Percentiles rank a stretch among this genome's conserved stretches.
phyloP scores from a whole-genome alignment of 495 filamentous ascomycete genomes.

The Tuber magnatum region DNA sequence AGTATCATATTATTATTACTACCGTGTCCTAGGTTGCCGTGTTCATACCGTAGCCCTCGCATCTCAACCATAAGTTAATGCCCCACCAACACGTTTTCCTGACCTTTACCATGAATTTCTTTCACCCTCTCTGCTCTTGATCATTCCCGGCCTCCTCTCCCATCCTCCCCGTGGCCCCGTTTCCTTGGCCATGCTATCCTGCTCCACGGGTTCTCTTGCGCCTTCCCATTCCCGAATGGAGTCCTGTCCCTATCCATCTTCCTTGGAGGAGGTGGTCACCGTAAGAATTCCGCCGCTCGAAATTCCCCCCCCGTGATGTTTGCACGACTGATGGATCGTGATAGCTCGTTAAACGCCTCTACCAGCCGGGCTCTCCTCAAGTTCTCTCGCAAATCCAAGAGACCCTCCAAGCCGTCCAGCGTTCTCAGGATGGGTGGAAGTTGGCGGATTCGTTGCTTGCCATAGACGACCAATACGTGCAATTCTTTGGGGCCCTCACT shows the following conservation, averaged over 20 bases:
- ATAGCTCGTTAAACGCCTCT: slow-evolving; percentile 61
- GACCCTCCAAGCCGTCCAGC: slow-evolving; percentile 67
- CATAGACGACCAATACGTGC: slow-evolving; percentile 60
- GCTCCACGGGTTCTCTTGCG: background rate
- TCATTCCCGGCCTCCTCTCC: slow-evolving; percentile 24
- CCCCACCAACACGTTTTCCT: slow-evolving; percentile 26
- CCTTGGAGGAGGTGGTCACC: slow-evolving; percentile 22
- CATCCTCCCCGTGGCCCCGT: slow-evolving; percentile 7
- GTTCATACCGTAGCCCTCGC: slow-evolving; percentile 9
- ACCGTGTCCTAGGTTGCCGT: too few relatives aligned
- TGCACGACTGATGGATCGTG: slow-evolving; percentile 14
- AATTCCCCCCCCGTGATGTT: slow-evolving; percentile 14
- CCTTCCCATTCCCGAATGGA: slow-evolving; percentile 21
- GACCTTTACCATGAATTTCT: background rate
- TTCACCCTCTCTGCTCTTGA: slow-evolving; percentile 1
- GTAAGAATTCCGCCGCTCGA: slow-evolving; percentile 18
- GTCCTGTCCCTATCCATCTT: slow-evolving; percentile 28
- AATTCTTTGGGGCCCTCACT: slow-evolving; percentile 90
- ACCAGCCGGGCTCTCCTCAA: slow-evolving; percentile 57
- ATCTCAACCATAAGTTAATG: slow-evolving; percentile 29
- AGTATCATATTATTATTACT: too few relatives aligned
- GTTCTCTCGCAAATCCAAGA: slow-evolving; percentile 64
- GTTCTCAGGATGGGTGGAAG: slow-evolving; percentile 72
- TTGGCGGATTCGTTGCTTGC: slow-evolving; percentile 66
- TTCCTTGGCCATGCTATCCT: slow-evolving; percentile 11